A percentile compares a stretch with the other conserved stretches of the same genome.
Evolutionary conservation across 2,329 filamentous ascomycete genomes (phyloP).

Genomic region (Aspergillus melleus): DNA sequence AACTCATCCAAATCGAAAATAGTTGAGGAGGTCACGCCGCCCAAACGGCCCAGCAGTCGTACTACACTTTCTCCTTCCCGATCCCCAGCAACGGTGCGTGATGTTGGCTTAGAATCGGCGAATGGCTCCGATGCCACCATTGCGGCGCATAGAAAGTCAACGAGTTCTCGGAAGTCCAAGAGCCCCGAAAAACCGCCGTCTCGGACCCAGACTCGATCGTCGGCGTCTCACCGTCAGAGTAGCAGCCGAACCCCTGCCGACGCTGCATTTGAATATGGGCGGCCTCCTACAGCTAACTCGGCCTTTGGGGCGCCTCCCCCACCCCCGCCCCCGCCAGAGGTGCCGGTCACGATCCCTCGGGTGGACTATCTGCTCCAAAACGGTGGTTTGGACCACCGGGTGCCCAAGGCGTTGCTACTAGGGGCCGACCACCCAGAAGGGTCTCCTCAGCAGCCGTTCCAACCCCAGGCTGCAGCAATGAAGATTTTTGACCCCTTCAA

Average conservation of each 20-base stretch:
- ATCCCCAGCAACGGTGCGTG: conserved; percentile 38
- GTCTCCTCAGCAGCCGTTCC: conserved; percentile 58
- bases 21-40: conserved; percentile 31
- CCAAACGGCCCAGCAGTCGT: conserved; percentile 34
- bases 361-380: conserved; percentile 92
- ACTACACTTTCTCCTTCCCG: conserved; percentile 33
- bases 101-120: conserved; percentile 34
- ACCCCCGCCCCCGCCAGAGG: conserved; percentile 71
- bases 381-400: conserved; percentile 71
- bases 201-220: conserved; percentile 35
- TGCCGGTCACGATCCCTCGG: conserved; percentile 68
- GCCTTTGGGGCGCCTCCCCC: conserved; percentile 57
- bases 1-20: conserved; percentile 36
- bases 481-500: conserved; percentile 81
- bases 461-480: conserved; percentile 67
- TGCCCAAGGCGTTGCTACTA: conserved; percentile 70
- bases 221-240: conserved; percentile 26
- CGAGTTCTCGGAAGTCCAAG: conserved; percentile 28
- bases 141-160: conserved; percentile 43
- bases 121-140: conserved; percentile 49
- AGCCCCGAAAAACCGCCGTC: conserved; percentile 37
- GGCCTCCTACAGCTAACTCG: conserved; percentile 29
- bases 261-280: conserved; percentile 35
- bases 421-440: conserved; percentile 54
- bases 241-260: conserved; percentile 35